Evolutionary conservation across 345 rosid species (phyloP), one percentile per base, ranked within the genome.

Genomic region (Stellera chamaejasme): DNA sequence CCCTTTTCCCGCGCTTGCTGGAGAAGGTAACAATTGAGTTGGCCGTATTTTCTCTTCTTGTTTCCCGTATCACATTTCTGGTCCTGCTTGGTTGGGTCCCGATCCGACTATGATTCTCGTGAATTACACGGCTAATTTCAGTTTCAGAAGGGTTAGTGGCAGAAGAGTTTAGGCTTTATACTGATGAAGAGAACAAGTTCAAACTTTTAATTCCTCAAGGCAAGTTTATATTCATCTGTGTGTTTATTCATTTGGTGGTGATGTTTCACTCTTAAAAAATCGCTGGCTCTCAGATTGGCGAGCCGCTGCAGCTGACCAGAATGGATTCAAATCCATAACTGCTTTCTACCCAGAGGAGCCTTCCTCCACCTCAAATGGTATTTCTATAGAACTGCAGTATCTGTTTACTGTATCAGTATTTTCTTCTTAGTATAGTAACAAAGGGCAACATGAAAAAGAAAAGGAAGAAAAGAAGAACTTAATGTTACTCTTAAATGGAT

Each of bases 181-280:
- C 74, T 13, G 98, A 92, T 63, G 87, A 84, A 26, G 76, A 19
- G 39, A 92, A 92, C 79, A 92, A 82, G 72, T 92, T 82, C 72
- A 76, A 84, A 72, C 82, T 88, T 60, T 72, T 80, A 12, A 81
- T 92, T 58, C 97, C 98, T 14, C 81, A 72, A 77, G 96, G 98
- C 80, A 44, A 68, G 49, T 39, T 7, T 27, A 2, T 27, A 10
- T 14, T 11, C 19, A 51, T 48, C 16, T 11, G 7, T 28, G 3
- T 9, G 11, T 12, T 11, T 36, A n/a, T 36, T 23, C 10, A 44
- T 6, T 54, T 32, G 50, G 28, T 14, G 43, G 3, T 10, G 42
- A 1, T 19, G 41, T 19, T 39, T 19, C 6, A 43, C 6, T 27
- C 12, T 13, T 43, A 23, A 26, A 43, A 12, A 45, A 23, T n/a